phyloP scores from a whole-genome alignment of 1,284 basidiomycete genomes.

The Sporisorium sorghi region DNA sequence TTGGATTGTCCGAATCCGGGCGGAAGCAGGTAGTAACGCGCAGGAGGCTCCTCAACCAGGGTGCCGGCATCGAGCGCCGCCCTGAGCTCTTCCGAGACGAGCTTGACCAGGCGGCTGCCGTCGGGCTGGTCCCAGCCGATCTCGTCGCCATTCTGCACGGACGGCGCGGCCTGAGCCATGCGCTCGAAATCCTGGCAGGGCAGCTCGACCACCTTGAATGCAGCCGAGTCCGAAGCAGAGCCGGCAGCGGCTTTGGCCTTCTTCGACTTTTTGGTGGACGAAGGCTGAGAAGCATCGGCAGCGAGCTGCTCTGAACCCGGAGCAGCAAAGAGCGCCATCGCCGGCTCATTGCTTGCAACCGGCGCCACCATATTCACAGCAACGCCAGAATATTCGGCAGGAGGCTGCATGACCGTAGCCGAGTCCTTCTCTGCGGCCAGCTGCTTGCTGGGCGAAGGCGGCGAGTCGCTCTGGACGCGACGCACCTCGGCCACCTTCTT shows the following conservation, averaged over 20 bases:
- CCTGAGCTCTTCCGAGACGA: constrained; percentile 67
- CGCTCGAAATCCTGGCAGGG: constrained; percentile 49
- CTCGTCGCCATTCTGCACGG: constrained; percentile 46
- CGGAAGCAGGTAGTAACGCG: constrained; percentile 65
- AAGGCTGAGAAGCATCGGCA: constrained; percentile 12
- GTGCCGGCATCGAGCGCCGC: constrained; percentile 63
- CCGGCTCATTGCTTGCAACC: constrained; percentile 28
- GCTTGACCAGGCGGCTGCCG: constrained; percentile 64
- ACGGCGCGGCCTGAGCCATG: constrained; percentile 29
- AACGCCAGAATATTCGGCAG: constrained; percentile 5
- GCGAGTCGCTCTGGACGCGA: constrained; percentile 42
- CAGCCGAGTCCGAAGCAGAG: constrained; percentile 28
- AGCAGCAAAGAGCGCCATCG: constrained; percentile 8
- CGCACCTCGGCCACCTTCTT: constrained; percentile 32
- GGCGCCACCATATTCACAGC: constrained; percentile 19
- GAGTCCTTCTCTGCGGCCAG: constrained; percentile 14
- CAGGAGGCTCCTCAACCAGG: constrained; percentile 58
- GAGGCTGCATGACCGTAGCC: constrained; percentile 15
- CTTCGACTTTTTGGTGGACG: constrained; percentile 32
- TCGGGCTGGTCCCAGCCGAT: constrained; percentile 66
- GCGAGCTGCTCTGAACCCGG: constrained; percentile 5
- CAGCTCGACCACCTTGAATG: constrained; percentile 34
- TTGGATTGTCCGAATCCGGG: constrained; percentile 60
- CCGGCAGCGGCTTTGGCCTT: constrained; percentile 23
- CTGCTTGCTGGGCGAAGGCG: constrained; percentile 37